These are phyloP conservation scores for Suhomyces xylopsoci DNA, from an alignment of 805 yeast species.

Conservation along the genomic window DNA sequence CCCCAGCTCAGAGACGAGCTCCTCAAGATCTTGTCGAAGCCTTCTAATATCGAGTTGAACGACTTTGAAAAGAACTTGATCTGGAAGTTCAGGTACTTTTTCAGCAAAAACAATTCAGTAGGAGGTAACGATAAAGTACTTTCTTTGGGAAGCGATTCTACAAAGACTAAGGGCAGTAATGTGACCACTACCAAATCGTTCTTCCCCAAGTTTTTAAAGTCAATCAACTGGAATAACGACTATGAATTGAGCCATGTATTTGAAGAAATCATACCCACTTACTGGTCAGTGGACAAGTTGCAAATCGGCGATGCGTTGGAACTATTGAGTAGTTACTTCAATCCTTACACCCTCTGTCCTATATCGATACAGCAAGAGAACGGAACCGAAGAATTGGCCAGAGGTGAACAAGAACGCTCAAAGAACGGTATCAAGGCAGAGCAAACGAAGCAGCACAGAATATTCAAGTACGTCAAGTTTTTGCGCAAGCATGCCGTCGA, in stretches of 20 bases:
- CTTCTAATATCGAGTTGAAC: slow-evolving; percentile 78
- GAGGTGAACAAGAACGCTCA: slow-evolving; percentile 4
- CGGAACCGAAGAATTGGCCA: background rate
- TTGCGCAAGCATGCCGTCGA: slow-evolving; percentile 88
- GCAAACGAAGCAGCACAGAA: slow-evolving; percentile 29
- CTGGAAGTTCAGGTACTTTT: slow-evolving; percentile 87
- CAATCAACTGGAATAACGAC: slow-evolving; percentile 86
- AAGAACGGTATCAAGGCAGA: slow-evolving; percentile 16
- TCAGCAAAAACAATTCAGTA: slow-evolving; percentile 44
- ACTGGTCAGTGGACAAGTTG: slow-evolving; percentile 62
- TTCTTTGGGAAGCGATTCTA: slow-evolving; percentile 4
- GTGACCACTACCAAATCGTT: slow-evolving; percentile 49
- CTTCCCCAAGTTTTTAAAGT: slow-evolving; percentile 77
- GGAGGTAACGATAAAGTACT: slow-evolving; percentile 23
- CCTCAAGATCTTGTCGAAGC: slow-evolving; percentile 63
- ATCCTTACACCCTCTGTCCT: slow-evolving; percentile 35
- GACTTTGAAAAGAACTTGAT: slow-evolving; percentile 82
- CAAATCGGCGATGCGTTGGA: slow-evolving; percentile 86
- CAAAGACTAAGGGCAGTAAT: slow-evolving; percentile 24
- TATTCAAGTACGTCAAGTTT: slow-evolving; percentile 45
- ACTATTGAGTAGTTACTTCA: slow-evolving; percentile 73
- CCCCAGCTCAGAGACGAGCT: slow-evolving; percentile 77
- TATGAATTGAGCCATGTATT: slow-evolving; percentile 76
- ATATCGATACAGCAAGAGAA: slow-evolving; percentile 8
- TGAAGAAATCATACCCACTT: slow-evolving; percentile 58